These are phyloP conservation scores for Trichophaea hybrida DNA, from an alignment of 2,329 filamentous ascomycete genomes.

Conservation along the genomic window DNA sequence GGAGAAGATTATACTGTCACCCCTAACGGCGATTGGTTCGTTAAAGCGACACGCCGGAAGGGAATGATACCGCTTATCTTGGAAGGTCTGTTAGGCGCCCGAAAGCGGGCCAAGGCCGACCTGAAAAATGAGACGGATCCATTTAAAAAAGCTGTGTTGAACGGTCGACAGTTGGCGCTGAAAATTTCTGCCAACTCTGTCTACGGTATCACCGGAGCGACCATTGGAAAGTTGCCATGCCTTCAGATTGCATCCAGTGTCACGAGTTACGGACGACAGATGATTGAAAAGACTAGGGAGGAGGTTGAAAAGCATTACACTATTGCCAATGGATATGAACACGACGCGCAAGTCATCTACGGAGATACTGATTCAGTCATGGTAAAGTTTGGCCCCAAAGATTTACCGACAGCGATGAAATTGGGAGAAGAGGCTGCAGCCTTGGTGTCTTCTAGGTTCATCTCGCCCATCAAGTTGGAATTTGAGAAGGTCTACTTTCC, in stretches of 20 bases:
- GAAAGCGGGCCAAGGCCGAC: constrained; percentile 57
- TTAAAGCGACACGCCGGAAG: constrained; percentile 75
- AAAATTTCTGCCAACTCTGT: constrained; percentile 97
- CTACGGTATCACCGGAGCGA: constrained; percentile 92
- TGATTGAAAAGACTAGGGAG: constrained; percentile 97
- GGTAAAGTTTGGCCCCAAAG: constrained; percentile 91
- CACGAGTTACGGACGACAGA: constrained; percentile 90
- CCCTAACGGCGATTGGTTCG: constrained; percentile 86
- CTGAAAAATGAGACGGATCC: constrained; percentile 83
- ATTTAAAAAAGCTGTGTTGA: constrained; percentile 95
- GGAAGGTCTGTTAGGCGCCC: constrained; percentile 76
- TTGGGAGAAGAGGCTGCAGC: constrained; percentile 84
- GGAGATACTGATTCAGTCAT: constrained; percentile 99
- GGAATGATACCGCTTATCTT: constrained; percentile 88
- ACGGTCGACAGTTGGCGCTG: constrained; percentile 88
- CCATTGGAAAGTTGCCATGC: constrained; percentile 88
- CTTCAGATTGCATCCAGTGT: constrained; percentile 91
- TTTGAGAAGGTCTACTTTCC: constrained; percentile 99
- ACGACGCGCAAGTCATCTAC: constrained; percentile 94
- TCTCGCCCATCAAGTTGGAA: constrained; percentile 95
- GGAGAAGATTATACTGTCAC: constrained; percentile 95
- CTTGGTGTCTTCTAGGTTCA: constrained; percentile 79
- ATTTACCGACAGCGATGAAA: constrained; percentile 80
- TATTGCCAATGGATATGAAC: constrained; percentile 83
- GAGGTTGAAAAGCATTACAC: constrained; percentile 84